Base-by-base conservation (phyloP, 208 protist species). In the Histomonas meleagridis region DNA sequence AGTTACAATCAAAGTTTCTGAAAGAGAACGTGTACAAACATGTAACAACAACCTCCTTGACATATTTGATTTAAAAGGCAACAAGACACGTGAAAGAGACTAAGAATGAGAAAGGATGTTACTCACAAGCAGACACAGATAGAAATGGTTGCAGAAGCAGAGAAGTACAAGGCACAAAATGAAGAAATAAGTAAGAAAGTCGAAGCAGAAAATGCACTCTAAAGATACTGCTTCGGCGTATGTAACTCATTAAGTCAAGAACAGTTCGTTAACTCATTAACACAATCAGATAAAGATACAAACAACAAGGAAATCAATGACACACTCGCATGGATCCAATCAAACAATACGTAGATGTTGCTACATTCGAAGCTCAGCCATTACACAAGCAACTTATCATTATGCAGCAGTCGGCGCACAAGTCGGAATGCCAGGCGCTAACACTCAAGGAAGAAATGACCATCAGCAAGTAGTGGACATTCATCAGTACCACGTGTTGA, bases 1-100 rank as follows among this genome's bases (percentile, higher is more conserved):
- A 78, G 98, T 99, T 86, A 94, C 98, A 91, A 97, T 99, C 91
- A 96, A 98, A 94, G 97, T 99, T 32, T 99, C 96, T 93, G 97
- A 99, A 94, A 98, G 98, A 91, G 98, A 99, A 95, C 96, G 98
- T 46, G 93, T 95, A n/a, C 94, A 97, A 92, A 98, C 98, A 72
- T 95, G 95, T 86, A 96, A 99, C 95, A 98, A 98, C 96, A 97
- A 92, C 51, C 51, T 91, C 14, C 91, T 93, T 23, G 92, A 91
- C 49, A 79, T 35, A 65, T 93, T 93, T 35, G 70, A 91, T 46
- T 53, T 93, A 21, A 92, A 46, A 28, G 92, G 92, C 95, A 60
- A 97, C 97, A 38, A 96, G 95, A 51, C 97, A 97, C 32, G 94
- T 92, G 40, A 81, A 96, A 62, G 92, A 95, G 90, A 96, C 96